Base-by-base conservation (phyloP, 352 stramenopile species). In the Thraustochytrium striatum region DNA sequence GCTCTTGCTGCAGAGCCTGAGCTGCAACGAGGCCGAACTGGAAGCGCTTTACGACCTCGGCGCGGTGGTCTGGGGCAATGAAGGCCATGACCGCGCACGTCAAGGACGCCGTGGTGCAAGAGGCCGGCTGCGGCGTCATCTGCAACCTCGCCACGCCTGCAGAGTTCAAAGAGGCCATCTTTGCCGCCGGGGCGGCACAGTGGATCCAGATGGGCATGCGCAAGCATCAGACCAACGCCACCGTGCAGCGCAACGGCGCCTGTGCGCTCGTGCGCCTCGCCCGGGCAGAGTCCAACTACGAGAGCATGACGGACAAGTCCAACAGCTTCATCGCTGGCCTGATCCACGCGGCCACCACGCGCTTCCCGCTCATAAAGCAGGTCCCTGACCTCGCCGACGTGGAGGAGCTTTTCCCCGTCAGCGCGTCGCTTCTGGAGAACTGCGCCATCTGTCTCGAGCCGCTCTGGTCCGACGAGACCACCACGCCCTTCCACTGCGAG, bases 391-490 rank as follows among this genome's bases (percentile, higher is more conserved):
- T 75, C 9, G 30, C 43, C n/a, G 65, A 75, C 30, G 32, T 61
- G 19, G 65, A 75, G 21, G 65, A 75, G 36, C 44, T 75, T n/a
- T 75, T 75, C 36, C 65, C 65, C 32, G 44, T 75, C 13, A 38
- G 52, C 39, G 52, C 13, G 21, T 39, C 65, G 11, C 36, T 75
- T 8, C 41, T 75, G 50, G 65, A 75, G 9, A 30, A 38, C 32
- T 75, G 65, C 30, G 58, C 65, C 30, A 75, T 75, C 44, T 75
- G 65, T 25, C 65, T 75, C 21, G 65, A 75, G 50, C 30, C 43
- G 41, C 65, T 75, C 39, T 75, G 32, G 19, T 21, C 44, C 0
- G 65, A 75, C 32, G 32, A 75, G 35, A 61, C 52, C 7, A 16
- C 44, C 25, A 58, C 68, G 44, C 65, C 65, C 11, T 75, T 68